Base-by-base conservation (phyloP, 1,139 yeast genomes). In the Wickerhamiella pararugosa region DNA sequence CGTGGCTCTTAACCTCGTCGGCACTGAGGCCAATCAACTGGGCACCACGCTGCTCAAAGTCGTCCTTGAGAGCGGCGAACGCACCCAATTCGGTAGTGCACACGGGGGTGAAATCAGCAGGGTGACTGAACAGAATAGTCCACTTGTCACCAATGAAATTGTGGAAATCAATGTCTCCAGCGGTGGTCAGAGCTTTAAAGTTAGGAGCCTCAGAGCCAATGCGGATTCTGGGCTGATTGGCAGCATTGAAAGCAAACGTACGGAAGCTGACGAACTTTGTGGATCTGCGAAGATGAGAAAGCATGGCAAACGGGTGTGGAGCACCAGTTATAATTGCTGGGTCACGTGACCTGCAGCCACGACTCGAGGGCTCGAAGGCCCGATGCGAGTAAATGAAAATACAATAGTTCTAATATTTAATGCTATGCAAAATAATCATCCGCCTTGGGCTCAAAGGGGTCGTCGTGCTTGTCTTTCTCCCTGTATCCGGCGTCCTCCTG, bases 1-100 rank as follows among this genome's bases (percentile, higher is more conserved):
- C 66, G 70, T 82, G 93, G 37, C 81, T 73, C 35, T 71, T 74
- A 43, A 78, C 61, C 51, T 70, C 75, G 63, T 81, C 79, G 49
- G 87, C 84, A 47, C 87, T 77, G 47, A 82, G 69, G 48, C 92
- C 93, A 59, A 81, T 70, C 58, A 82, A 68, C 67, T 81, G 80
- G 53, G 78, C 82, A 44, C 71, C 72, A 61, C 93, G 74, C 66
- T 76, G 72, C 58, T 76, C 69, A 60, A 82, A 82, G 63, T 82
- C 92, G 38, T 83, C 83, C 65, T 79, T 82, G 58, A 82, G 70
- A 60, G 78, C 75, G 54, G 90, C 86, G 55, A 82, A 80, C 7
- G 92, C 93, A 49, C 93, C 93, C 51, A 82, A 70, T 66, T 82
- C 94, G 46, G 93, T 82, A 52, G 93, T 82, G 66, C 94, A 82